Conservation (phyloP, 1,284 basidiomycete genomes). For the Phylloporus sp. region DNA sequence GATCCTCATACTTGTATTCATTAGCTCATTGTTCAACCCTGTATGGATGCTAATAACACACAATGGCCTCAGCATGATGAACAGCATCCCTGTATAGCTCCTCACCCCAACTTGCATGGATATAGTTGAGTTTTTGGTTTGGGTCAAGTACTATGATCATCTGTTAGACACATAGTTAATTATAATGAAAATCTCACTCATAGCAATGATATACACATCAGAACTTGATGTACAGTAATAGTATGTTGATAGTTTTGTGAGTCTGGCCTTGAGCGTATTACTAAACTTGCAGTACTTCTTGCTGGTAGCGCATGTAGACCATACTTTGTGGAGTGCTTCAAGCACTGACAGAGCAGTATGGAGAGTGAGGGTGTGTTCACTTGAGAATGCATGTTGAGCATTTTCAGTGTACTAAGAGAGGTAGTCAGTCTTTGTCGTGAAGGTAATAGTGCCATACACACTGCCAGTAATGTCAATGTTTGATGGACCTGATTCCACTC, state of each 20-base stretch:
- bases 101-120: background rate
- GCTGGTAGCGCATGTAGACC: constrained; percentile 16
- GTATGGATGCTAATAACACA: background rate
- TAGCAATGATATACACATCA: background rate
- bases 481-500: background rate
- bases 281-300: constrained; percentile 14
- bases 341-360: too few relatives aligned
- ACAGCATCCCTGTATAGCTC: background rate
- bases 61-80: background rate
- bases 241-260: background rate
- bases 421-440: too few relatives aligned
- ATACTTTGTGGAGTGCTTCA: constrained; percentile 30
- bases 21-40: background rate
- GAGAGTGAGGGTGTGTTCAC: constrained; percentile 6
- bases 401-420: constrained; percentile 23
- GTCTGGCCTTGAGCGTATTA: constrained; percentile 28
- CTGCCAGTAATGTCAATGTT: background rate
- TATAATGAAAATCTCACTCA: background rate
- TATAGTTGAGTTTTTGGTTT: background rate
- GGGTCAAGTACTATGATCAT: constrained; percentile 5
- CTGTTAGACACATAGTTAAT: constrained; percentile 11
- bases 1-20: constrained; percentile 5
- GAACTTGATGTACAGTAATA: background rate
- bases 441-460: too few relatives aligned
- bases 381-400: constrained; percentile 20